Base-by-base conservation (phyloP, 1,139 yeast genomes). In the Ogataea hybrid region DNA sequence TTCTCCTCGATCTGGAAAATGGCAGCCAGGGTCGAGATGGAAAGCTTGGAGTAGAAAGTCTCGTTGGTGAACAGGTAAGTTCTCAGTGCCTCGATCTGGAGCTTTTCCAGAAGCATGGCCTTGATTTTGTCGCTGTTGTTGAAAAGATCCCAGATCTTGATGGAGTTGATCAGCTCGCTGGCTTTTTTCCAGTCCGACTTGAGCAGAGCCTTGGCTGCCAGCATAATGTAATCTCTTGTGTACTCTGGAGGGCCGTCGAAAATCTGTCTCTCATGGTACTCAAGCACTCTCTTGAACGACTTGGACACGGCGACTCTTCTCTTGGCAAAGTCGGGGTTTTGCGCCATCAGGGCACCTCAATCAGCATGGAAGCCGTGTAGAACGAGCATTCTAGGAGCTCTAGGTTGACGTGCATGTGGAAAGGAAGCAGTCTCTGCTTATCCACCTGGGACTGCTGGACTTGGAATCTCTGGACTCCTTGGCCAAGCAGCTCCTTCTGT, bases 211-310 rank as follows among this genome's bases (percentile, higher is more conserved):
- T 83, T 83, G 34, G 97, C 94, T 40, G 97, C 96, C 64, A 87
- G 90, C 74, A 92, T 83, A 57, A 92, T 84, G 67, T 80, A 89
- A 66, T 92, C 99, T 62, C 95, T 84, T 41, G 95, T 86, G 66
- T 92, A 87, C 69, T 92, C 98, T 44, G 97, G 97, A 33, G 98
- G 98, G 29, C 98, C 98, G 52, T 90, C 88, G 73, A 92, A 92
- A 49, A 84, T 86, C 65, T 92, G 96, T 66, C 94, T 84, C 63
- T 90, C 96, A 61, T 87, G 90, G 71, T 85, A 86, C 62, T 92
- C 98, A 56, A 92, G 77, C 66, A 87, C 80, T 64, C 95, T 82
- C 70, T 94, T 84, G 74, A 92, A 89, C 28, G 96, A 87, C 68
- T 88, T 89, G 37, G 63, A 51, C 16, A 56, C 52, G 14, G 56